Evolutionary conservation across 352 stramenopile species (phyloP).

Genomic region (Pythium vanterpoolii): DNA sequence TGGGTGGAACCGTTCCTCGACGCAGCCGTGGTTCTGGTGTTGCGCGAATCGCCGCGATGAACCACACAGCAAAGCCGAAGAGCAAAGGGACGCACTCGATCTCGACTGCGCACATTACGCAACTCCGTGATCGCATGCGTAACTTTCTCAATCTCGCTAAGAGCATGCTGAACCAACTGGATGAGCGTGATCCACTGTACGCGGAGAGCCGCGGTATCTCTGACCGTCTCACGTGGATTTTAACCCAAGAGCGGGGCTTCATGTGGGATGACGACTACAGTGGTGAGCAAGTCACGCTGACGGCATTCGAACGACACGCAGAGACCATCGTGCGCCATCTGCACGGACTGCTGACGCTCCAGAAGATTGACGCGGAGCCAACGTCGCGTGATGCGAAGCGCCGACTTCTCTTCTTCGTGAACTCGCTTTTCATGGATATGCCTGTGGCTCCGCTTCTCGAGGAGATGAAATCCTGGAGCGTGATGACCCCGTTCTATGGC

Average conservation of each 20-base stretch:
- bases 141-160: conserved; percentile 93
- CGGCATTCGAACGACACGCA: conserved; percentile 75
- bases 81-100: conserved; percentile 74
- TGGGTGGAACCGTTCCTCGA: conserved; percentile 70
- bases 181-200: conserved; percentile 77
- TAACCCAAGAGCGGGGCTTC: conserved; percentile 97
- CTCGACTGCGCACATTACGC: conserved; percentile 75
- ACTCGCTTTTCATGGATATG: conserved; percentile 99
- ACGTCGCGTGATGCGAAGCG: conserved; percentile 95
- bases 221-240: conserved; percentile 94
- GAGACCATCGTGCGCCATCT: conserved; percentile 87
- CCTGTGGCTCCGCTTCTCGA: conserved; percentile 94
- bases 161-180: conserved; percentile 67
- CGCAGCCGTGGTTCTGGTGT: conserved; percentile 80
- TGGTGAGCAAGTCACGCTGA: conserved; percentile 91
- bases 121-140: conserved; percentile 94
- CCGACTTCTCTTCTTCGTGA: conserved; percentile 98
- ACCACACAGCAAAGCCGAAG: conserved; percentile 64
- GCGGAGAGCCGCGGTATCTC: conserved; percentile 90
- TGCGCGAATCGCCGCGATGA: conserved; percentile 76
- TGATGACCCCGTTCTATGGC: conserved; percentile 98
- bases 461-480: conserved; percentile 99
- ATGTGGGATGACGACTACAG: conserved; percentile 99
- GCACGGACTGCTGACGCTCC: conserved; percentile 93
- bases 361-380: conserved; percentile 97